These are phyloP conservation scores for Mollisiaceae sp. DNA, from an alignment of 2,329 filamentous ascomycete species.

Conservation along the genomic window DNA sequence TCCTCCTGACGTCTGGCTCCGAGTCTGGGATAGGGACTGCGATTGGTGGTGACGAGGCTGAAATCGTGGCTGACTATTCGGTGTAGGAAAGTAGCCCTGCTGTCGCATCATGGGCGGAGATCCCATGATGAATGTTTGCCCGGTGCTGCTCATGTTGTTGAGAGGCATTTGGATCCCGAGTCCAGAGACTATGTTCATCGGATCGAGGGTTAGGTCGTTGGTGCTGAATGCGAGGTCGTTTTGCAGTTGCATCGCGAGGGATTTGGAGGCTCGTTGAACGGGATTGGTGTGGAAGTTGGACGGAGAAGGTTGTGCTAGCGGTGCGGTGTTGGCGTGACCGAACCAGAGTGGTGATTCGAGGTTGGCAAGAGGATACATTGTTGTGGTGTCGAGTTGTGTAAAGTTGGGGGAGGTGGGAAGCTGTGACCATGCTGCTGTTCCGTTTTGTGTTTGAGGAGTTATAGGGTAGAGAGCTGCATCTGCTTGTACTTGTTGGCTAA, in stretches of 20 bases:
- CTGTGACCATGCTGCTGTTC: conserved; percentile 36
- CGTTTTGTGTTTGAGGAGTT: conserved; percentile 35
- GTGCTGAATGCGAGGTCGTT: conserved; percentile 36
- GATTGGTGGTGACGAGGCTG: conserved; percentile 16
- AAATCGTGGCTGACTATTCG: conserved; percentile 12
- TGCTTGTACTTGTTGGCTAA: conserved; percentile 30
- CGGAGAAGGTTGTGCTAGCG: conserved; percentile 39
- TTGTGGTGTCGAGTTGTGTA: conserved; percentile 22
- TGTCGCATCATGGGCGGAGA: conserved; percentile 29
- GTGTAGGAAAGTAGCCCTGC: conserved; percentile 28
- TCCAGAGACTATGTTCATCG: conserved; percentile 25
- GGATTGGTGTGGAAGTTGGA: conserved; percentile 35
- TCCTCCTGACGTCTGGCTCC: not conserved
- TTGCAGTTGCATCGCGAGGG: conserved; percentile 39
- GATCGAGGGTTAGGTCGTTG: conserved; percentile 29
- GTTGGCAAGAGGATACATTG: conserved; percentile 22
- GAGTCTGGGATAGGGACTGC: conserved; percentile 14
- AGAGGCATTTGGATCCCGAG: conserved; percentile 41
- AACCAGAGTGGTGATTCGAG: conserved; percentile 38
- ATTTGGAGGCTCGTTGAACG: conserved; percentile 36
- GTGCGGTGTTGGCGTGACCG: conserved; percentile 37
- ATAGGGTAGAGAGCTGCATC: conserved; percentile 32
- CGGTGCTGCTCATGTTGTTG: conserved; percentile 16
- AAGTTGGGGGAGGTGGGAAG: conserved; percentile 27
- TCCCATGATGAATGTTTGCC: conserved; percentile 34